Evolutionary conservation across 352 stramenopile genomes (phyloP).

Genomic region (Peronospora belbahrii): DNA sequence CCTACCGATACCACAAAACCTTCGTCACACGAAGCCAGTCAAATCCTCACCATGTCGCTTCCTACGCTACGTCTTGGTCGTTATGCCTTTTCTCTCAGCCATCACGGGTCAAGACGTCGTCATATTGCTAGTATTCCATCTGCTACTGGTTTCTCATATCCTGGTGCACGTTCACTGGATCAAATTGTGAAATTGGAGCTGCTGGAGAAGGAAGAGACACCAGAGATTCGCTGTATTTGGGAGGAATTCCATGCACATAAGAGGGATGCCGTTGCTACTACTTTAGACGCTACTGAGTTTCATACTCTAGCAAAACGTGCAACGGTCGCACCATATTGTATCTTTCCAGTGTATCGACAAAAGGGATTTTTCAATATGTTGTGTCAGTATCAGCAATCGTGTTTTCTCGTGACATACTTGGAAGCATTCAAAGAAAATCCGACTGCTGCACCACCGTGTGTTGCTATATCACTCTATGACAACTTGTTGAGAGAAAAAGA

Average conservation of each 20-base stretch:
- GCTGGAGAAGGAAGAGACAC: constrained; percentile 52
- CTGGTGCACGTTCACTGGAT: constrained; percentile 62
- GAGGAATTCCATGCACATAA: constrained; percentile 71
- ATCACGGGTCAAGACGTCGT: constrained; percentile 2
- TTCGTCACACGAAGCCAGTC: not conserved
- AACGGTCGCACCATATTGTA: constrained; percentile 53
- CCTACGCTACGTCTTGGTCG: not conserved
- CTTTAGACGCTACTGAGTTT: constrained; percentile 34
- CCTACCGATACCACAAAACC: not conserved
- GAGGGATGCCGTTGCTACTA: constrained; percentile 57
- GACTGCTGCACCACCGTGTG: constrained; percentile 54
- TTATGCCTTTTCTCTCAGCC: constrained; percentile 1
- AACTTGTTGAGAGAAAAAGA: constrained; percentile 68
- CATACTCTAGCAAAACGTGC: constrained; percentile 43
- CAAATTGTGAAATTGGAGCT: constrained; percentile 83
- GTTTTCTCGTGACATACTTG: constrained; percentile 81
- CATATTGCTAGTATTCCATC: constrained; percentile 10
- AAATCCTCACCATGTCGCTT: not conserved
- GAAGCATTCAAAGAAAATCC: constrained; percentile 86
- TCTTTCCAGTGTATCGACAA: constrained; percentile 81
- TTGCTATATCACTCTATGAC: constrained; percentile 77
- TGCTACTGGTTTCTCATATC: constrained; percentile 69
- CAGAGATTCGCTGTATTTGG: constrained; percentile 68
- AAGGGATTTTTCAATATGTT: constrained; percentile 86
- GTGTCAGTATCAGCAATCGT: constrained; percentile 86